Conservation (phyloP, 208 protist genomes). For the Balamuthia mandrillaris region DNA sequence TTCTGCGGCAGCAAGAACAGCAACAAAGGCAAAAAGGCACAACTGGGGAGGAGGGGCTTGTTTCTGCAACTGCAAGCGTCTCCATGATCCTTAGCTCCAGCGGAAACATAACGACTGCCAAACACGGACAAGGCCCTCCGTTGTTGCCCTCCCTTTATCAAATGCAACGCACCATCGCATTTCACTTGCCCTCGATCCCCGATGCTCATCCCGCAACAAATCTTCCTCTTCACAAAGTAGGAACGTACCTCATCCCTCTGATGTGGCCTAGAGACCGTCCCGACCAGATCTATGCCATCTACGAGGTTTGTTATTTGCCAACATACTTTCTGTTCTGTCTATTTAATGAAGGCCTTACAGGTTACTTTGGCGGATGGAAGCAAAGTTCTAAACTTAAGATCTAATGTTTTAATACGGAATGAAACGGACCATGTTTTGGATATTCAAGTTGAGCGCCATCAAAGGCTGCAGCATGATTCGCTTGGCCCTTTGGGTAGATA, state of each 20-base stretch:
- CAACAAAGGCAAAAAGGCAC: constrained; percentile 3
- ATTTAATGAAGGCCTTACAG: background rate
- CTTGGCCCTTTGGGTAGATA: background rate
- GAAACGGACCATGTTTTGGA: constrained; percentile 10
- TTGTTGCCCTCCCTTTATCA: constrained; percentile 1
- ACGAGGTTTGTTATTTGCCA: background rate
- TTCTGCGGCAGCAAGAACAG: too few species aligned
- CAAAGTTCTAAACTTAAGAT: constrained; percentile 16
- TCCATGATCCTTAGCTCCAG: too few species aligned
- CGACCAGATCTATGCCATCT: constrained; percentile 35
- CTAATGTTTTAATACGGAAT: constrained; percentile 19
- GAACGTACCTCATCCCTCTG: constrained; percentile 34
- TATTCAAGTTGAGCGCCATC: constrained; percentile 12
- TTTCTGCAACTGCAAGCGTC: too few species aligned
- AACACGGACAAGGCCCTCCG: too few species aligned
- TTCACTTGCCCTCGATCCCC: constrained; percentile 5
- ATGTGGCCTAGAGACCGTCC: background rate
- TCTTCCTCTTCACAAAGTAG: constrained; percentile 28
- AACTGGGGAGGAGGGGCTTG: constrained; percentile 28
- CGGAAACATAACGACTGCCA: too few species aligned
- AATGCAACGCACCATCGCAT: constrained; percentile 25
- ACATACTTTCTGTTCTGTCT: background rate
- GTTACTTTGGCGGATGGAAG: constrained; percentile 32
- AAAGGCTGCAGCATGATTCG: background rate
- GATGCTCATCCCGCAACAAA: background rate